Conservation (phyloP, 345 rosid genomes). For the Nasturtium officinale region DNA sequence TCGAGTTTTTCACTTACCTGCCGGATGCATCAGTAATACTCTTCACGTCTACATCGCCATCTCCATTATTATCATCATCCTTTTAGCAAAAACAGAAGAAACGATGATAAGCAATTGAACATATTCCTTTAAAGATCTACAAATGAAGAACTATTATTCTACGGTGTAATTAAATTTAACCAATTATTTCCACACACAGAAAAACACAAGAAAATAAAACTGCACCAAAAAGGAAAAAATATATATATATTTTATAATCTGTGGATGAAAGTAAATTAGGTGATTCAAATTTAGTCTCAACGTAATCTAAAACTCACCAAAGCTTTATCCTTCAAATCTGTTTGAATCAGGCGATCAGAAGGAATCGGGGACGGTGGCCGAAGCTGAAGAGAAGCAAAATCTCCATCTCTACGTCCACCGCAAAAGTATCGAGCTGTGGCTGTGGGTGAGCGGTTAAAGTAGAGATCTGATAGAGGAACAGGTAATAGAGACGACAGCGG, state of each 20-base stretch:
- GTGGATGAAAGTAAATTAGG: background rate
- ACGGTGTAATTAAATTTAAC: slow-evolving; percentile 46
- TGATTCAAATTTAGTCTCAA: background rate
- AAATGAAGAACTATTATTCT: slow-evolving; percentile 21
- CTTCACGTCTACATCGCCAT: slow-evolving; percentile 42
- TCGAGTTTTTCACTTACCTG: slow-evolving; percentile 44
- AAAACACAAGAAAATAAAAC: slow-evolving; percentile 23
- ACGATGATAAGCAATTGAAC: slow-evolving; percentile 19
- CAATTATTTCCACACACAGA: slow-evolving; percentile 34
- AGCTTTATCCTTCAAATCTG: slow-evolving; percentile 24
- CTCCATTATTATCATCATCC: slow-evolving; percentile 24
- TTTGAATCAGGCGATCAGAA: slow-evolving; percentile 47
- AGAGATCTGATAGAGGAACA: slow-evolving; percentile 82
- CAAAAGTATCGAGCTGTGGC: slow-evolving; percentile 32
- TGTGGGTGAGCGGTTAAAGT: slow-evolving; percentile 51
- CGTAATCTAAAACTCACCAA: slow-evolving; percentile 44
- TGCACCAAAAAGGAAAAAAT: slow-evolving; percentile 45
- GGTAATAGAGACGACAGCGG: slow-evolving; percentile 82
- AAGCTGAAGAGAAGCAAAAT: slow-evolving; percentile 30
- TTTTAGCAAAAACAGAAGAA: slow-evolving; percentile 26
- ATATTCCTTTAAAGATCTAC: slow-evolving; percentile 36
- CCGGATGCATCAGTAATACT: slow-evolving; percentile 55
- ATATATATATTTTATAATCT: background rate
- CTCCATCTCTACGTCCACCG: slow-evolving; percentile 52
- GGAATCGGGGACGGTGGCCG: slow-evolving; percentile 46